Base-by-base conservation (phyloP, 1,284 basidiomycete genomes). In the Anthracocystis walkeri region DNA sequence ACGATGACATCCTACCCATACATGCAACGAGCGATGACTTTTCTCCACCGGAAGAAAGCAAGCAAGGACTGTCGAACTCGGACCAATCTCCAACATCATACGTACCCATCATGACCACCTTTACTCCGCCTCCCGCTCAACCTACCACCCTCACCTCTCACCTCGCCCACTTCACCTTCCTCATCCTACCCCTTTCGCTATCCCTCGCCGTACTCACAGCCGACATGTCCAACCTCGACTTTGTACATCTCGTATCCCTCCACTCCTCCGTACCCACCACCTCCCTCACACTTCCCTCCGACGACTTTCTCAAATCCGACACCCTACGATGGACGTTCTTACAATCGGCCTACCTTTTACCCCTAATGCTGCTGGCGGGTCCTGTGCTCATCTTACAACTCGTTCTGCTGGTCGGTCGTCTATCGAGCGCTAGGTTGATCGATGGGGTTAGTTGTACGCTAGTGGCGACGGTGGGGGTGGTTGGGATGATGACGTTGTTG, bases 221-320 rank as follows among this genome's bases (percentile, higher is more conserved):
- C 42, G 58, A 67, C 50, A 48, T 57, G 58, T 67, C 49, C 42
- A 67, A 67, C 29, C 59, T 67, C 21, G 65, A 67, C 31, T 67
- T 67, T 51, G 31, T 67, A n/a, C 65, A 58, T 18, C 45, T 67
- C 1, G 52, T 62, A 20, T 35, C 48, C 6, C 50, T 49, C 31
- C 16, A 44, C 11, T n/a, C 45, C 1, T 14, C 55, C 5, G 54
- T 58, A 0, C 65, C 58, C 2, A 0, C 18, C 3, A n/a, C 46
- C 16, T 4, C 7, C 23, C 21, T 35, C 21, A 53, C 54, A 8
- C 23, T 57, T 2, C 55, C 58, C 1, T 45, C 65, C 3, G 54
- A 58, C 25, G 23, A 56, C 44, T 20, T 52, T 11, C 58, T 67
- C 42, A 58, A 62, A 4, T 18, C 18, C 44, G 33, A 61, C 42